A percentile compares a stretch with the other conserved stretches of the same genome.
Conservation (phyloP, 306 rosid species). For the Luffa acutangula region DNA sequence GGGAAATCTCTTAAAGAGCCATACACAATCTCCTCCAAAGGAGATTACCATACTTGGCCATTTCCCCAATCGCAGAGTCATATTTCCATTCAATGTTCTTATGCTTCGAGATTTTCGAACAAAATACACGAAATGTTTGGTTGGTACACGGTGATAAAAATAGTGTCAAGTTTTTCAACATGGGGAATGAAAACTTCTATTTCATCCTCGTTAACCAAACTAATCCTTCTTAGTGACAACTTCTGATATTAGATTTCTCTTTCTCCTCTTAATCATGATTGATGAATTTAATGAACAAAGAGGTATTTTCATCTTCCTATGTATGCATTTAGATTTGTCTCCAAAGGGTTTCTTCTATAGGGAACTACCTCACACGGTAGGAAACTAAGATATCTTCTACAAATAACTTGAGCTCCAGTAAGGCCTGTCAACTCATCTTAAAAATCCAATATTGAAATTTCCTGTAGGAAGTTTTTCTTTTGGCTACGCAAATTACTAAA, state of each 20-base stretch:
- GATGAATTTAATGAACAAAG: background rate
- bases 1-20: too few relatives aligned
- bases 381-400: background rate
- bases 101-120: too few relatives aligned
- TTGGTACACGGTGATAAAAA: background rate
- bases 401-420: background rate
- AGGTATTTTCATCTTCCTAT: background rate
- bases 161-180: background rate
- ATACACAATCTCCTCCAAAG: too few relatives aligned
- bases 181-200: background rate
- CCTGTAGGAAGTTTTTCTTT: background rate
- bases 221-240: background rate
- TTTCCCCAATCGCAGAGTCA: too few relatives aligned
- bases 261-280: background rate
- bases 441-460: background rate
- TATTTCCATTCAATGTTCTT: too few relatives aligned
- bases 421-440: background rate
- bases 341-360: background rate
- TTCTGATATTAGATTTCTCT: background rate
- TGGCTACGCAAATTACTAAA: background rate
- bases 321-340: background rate
- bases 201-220: background rate
- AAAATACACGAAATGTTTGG: too few relatives aligned
- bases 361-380: background rate
- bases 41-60: too few relatives aligned